Conservation (phyloP, 176 grass and related monocot genomes). For the Carex littledalei region DNA sequence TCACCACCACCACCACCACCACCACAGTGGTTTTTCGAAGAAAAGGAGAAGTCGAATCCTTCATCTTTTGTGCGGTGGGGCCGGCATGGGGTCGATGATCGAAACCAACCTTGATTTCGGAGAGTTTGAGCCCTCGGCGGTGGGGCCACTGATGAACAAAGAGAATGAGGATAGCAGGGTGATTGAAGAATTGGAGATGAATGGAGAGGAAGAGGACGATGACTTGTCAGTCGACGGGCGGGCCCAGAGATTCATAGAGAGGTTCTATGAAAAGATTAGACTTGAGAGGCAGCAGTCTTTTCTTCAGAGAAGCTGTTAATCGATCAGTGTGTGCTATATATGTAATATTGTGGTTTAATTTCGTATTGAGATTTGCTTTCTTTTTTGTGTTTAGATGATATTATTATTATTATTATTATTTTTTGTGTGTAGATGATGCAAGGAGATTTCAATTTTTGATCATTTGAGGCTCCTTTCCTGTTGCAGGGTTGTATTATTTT, state of each 20-base stretch:
- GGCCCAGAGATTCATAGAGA: slow-evolving; percentile 84
- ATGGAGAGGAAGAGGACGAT: slow-evolving; percentile 31
- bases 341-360: slow-evolving; percentile 29
- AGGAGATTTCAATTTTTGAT: slow-evolving; percentile 36
- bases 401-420: neutral
- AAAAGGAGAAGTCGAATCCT: slow-evolving; percentile 20
- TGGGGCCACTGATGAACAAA: neutral
- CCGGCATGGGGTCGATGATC: neutral
- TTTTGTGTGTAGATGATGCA: neutral
- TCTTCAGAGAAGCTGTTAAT: slow-evolving; percentile 22
- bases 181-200: neutral
- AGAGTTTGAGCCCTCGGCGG: slow-evolving; percentile 21
- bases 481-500: neutral
- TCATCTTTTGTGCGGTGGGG: slow-evolving; percentile 43
- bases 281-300: slow-evolving; percentile 58
- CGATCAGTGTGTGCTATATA: slow-evolving; percentile 19
- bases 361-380: neutral
- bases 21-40: slow-evolving; percentile 4
- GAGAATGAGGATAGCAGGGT: neutral
- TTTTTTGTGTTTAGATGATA: slow-evolving; percentile 1
- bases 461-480: slow-evolving; percentile 10
- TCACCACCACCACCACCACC: neutral
- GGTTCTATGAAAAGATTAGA: slow-evolving; percentile 76
- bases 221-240: slow-evolving; percentile 51
- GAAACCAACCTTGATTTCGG: slow-evolving; percentile 28